Conservation (phyloP, 441 rosid species). For the Capsella rubella region DNA sequence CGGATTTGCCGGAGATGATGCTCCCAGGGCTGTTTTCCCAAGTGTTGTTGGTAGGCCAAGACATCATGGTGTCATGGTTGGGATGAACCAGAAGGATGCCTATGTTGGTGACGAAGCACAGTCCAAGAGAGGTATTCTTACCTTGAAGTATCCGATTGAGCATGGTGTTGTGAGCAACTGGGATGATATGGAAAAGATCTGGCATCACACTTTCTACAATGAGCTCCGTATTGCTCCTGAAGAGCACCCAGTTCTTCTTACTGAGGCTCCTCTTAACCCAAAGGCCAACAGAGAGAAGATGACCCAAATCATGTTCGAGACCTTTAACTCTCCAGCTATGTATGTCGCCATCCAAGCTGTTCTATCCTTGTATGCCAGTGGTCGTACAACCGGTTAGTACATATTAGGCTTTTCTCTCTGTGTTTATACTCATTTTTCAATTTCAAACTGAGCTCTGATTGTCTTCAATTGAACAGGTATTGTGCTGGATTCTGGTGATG, state of each 20-base stretch:
- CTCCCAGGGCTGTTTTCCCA: slow-evolving; percentile 77
- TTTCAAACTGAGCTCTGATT: slow-evolving; percentile 8
- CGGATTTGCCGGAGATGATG: slow-evolving; percentile 82
- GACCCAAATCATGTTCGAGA: slow-evolving; percentile 67
- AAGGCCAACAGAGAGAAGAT: slow-evolving; percentile 76
- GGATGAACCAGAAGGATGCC: slow-evolving; percentile 63
- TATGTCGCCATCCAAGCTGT: slow-evolving; percentile 71
- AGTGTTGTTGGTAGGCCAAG: slow-evolving; percentile 69
- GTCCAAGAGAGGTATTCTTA: slow-evolving; percentile 63
- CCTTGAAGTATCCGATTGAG: slow-evolving; percentile 61
- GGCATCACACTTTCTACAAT: slow-evolving; percentile 62
- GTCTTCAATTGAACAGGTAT: slow-evolving; percentile 51
- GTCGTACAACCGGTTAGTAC: slow-evolving; percentile 75
- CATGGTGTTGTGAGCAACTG: slow-evolving; percentile 61
- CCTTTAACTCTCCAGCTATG: slow-evolving; percentile 63
- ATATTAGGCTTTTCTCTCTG: slow-evolving; percentile 13
- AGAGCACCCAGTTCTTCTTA: slow-evolving; percentile 75
- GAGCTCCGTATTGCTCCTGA: slow-evolving; percentile 77
- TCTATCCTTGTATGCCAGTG: slow-evolving; percentile 77
- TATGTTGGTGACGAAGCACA: slow-evolving; percentile 61
- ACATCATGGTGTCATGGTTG: slow-evolving; percentile 68
- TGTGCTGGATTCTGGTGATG: slow-evolving; percentile 74
- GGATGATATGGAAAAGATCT: slow-evolving; percentile 58
- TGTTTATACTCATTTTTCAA: not conserved
- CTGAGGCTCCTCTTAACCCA: slow-evolving; percentile 80